These are phyloP conservation scores for Rasamsonia emersonii DNA, from an alignment of 2,329 filamentous ascomycete genomes.

Conservation along the genomic window DNA sequence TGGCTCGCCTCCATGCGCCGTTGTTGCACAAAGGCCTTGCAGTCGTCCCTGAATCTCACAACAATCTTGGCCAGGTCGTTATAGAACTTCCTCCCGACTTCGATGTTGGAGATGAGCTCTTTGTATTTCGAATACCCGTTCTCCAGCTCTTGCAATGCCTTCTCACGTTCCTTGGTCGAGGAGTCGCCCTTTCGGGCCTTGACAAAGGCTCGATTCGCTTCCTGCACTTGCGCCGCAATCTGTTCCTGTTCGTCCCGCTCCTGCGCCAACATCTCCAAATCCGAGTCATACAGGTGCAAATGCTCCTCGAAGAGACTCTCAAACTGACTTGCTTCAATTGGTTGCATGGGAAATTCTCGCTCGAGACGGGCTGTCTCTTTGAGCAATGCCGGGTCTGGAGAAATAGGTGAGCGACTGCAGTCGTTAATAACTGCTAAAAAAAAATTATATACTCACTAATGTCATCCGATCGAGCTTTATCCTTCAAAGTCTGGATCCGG, in stretches of 20 bases:
- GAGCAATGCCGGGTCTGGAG: constrained; percentile 61
- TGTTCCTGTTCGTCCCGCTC: constrained; percentile 71
- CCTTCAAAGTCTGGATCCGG: constrained; percentile 68
- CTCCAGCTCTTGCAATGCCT: constrained; percentile 78
- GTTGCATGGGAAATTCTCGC: constrained; percentile 73
- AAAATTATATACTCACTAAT: constrained; percentile 50
- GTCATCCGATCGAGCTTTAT: constrained; percentile 78
- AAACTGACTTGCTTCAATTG: constrained; percentile 81
- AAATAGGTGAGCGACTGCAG: constrained; percentile 5
- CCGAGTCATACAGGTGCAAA: constrained; percentile 71
- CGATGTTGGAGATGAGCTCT: constrained; percentile 84
- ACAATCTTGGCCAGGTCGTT: constrained; percentile 90
- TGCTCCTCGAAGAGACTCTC: constrained; percentile 82
- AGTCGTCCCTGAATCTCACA: constrained; percentile 72
- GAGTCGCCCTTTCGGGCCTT: constrained; percentile 60
- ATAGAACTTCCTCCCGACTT: constrained; percentile 90
- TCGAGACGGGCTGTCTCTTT: constrained; percentile 78
- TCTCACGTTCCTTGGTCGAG: constrained; percentile 66
- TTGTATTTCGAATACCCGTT: constrained; percentile 94
- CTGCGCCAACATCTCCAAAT: constrained; percentile 60
- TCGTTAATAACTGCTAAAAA: neutral
- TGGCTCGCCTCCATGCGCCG: constrained; percentile 71
- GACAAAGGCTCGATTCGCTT: constrained; percentile 71
- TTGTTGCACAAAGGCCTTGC: constrained; percentile 68
- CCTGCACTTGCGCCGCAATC: constrained; percentile 58